Conservation (phyloP, 1,284 basidiomycete genomes). For the Lentinula novae-zelandiae region DNA sequence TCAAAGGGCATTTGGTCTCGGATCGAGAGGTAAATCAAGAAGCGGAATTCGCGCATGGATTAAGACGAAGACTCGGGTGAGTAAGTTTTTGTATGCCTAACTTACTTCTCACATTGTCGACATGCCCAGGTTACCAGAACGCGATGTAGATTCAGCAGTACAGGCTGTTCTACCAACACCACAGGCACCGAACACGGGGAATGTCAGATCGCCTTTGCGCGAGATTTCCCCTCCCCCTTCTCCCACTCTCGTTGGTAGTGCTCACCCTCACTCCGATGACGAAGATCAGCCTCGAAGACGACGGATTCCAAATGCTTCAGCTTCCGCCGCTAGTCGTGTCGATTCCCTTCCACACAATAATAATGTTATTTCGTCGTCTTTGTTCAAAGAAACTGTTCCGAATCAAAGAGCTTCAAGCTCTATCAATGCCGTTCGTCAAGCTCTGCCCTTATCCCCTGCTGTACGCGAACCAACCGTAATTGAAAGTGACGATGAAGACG, state of each 20-base stretch:
- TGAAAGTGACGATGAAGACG: constrained; percentile 20
- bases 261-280: constrained; percentile 36
- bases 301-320: constrained; percentile 23
- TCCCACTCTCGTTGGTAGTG: constrained; percentile 20
- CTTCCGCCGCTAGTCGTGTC: constrained; percentile 10
- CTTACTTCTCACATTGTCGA: background rate
- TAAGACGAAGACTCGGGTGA: constrained; percentile 61
- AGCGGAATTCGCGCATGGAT: constrained; percentile 48
- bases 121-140: constrained; percentile 10
- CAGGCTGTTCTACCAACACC: background rate
- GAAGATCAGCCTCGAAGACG: constrained; percentile 35
- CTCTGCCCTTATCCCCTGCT: constrained; percentile 10
- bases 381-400: background rate
- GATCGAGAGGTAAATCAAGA: constrained; percentile 56
- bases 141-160: background rate
- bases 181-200: background rate
- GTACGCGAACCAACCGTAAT: constrained; percentile 3
- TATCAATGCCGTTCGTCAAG: background rate
- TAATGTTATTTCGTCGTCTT: constrained; percentile 1
- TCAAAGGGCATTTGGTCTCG: constrained; percentile 55
- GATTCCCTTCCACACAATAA: background rate
- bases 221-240: constrained; percentile 40
- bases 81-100: constrained; percentile 18
- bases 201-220: constrained; percentile 36
- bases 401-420: background rate